These are phyloP conservation scores for Lophium mytilinum DNA, from an alignment of 495 filamentous ascomycete species.

Conservation along the genomic window DNA sequence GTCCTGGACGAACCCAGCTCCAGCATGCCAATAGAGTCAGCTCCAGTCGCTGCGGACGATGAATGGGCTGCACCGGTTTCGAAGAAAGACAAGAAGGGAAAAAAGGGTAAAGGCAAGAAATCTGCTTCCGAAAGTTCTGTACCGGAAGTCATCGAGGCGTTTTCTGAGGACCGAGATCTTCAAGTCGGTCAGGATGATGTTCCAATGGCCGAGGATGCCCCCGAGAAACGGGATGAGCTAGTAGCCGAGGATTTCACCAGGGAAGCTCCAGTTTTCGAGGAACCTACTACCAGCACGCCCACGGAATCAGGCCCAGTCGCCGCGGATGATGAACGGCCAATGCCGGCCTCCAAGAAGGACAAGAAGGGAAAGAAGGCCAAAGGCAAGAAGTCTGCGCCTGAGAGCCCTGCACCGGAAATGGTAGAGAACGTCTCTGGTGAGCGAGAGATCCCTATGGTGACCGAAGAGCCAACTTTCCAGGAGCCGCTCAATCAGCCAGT, in stretches of 20 bases:
- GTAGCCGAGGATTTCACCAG: too few species aligned
- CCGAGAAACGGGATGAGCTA: too few species aligned
- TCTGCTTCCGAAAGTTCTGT: not conserved
- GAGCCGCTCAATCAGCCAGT: too few species aligned
- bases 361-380: conserved; percentile 4
- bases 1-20: not conserved
- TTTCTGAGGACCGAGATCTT: not conserved
- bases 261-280: not conserved
- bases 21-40: not conserved
- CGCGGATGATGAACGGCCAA: not conserved
- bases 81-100: not conserved
- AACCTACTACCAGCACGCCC: not conserved
- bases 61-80: not conserved
- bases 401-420: not conserved
- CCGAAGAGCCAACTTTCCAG: too few species aligned
- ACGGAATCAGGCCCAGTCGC: not conserved
- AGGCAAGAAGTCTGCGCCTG: not conserved
- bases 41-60: not conserved
- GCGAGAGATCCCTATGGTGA: too few species aligned
- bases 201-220: too few species aligned
- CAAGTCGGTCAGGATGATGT: too few species aligned
- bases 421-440: too few species aligned
- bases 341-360: not conserved
- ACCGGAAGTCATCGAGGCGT: not conserved
- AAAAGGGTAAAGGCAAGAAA: not conserved